Evolutionary conservation across 495 filamentous ascomycete species (phyloP), one percentile per base, ranked within the genome.

Genomic region (Oleoguttula mirabilis): DNA sequence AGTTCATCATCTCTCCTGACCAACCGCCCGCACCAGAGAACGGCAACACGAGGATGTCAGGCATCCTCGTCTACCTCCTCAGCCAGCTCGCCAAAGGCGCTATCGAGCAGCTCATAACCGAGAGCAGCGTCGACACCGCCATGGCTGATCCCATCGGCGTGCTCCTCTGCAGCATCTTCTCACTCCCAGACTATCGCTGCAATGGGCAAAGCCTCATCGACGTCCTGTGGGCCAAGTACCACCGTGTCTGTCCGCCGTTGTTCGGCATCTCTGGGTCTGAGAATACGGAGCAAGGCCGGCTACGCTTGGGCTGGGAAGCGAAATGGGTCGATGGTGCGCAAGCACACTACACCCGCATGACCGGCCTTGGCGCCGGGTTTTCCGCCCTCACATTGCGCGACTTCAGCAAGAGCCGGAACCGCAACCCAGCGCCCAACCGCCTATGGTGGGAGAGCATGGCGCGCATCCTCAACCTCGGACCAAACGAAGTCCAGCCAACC

Each of bases 151-250:
- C 85, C 0, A 67, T 96, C 37, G 92, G 90, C 25, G 71, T 92
- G 24, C 61, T 86, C 15, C 69, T 78, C 0, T 79, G 77, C 14
- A 73, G 77, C 34, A 73, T 88, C 17, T 88, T 94, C 54, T 77
- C 85, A 3, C 33, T 36, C 8, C 48, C 52, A n/a, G 16, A 44
- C 10, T 45, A 44, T 37, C 45, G 32, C 11, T 53, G 42, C 33
- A 60, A 45, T 5, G 39, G 31, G 21, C 48, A 67, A 23, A 73
- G 77, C 10, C 65, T 96, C 50, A 80, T 86, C 32, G 88, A 95
- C 49, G 81, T 96, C 39, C 61, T 96, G 16, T 73, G 92, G 55
- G 86, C 90, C 21, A 94, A 96, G 57, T 80, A 84, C 47, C 76
- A 83, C 30, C 66, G 79, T 4, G 68, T 74, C 20, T 94, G 86